phyloP scores from a whole-genome alignment of 495 filamentous ascomycete genomes.

The Penicillium lividum region DNA sequence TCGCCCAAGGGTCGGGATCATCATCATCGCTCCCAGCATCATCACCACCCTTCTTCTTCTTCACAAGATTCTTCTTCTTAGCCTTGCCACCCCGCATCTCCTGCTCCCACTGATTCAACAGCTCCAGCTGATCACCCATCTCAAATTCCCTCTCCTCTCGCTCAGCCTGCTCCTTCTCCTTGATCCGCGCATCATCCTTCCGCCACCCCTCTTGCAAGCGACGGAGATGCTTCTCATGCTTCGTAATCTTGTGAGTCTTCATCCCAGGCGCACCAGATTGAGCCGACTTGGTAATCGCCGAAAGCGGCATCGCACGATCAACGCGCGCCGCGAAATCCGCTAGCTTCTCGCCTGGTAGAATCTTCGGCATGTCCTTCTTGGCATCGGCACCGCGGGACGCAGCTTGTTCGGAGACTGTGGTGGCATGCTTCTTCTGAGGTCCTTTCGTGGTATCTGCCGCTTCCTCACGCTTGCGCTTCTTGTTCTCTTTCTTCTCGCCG shows the following conservation, averaged over 20 bases:
- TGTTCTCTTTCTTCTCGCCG: slow-evolving; percentile 51
- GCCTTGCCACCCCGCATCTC: slow-evolving; percentile 52
- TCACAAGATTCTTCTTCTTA: slow-evolving; percentile 55
- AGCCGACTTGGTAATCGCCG: slow-evolving; percentile 51
- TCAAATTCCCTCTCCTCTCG: slow-evolving; percentile 57
- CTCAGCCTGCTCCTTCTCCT: slow-evolving; percentile 66
- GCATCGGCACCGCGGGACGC: slow-evolving; percentile 4
- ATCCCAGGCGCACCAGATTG: slow-evolving; percentile 40
- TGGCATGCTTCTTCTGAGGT: background rate
- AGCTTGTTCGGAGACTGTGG: background rate
- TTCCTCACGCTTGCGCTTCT: slow-evolving; percentile 47
- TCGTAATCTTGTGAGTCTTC: slow-evolving; percentile 63
- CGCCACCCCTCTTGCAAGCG: slow-evolving; percentile 81
- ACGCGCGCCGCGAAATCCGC: slow-evolving; percentile 83
- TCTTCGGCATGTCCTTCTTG: slow-evolving; percentile 55
- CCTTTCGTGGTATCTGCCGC: slow-evolving; percentile 16
- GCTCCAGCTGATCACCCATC: slow-evolving; percentile 50
- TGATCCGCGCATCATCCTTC: slow-evolving; percentile 65
- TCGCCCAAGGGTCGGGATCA: slow-evolving; percentile 80
- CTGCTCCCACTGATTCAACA: slow-evolving; percentile 51
- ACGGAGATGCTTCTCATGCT: slow-evolving; percentile 80
- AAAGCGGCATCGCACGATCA: slow-evolving; percentile 78
- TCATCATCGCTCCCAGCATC: slow-evolving; percentile 38
- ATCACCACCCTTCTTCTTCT: slow-evolving; percentile 34
- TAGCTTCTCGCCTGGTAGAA: slow-evolving; percentile 78